phyloP scores from a whole-genome alignment of 257 asterid genomes.

The Solanum chmielewskii region DNA sequence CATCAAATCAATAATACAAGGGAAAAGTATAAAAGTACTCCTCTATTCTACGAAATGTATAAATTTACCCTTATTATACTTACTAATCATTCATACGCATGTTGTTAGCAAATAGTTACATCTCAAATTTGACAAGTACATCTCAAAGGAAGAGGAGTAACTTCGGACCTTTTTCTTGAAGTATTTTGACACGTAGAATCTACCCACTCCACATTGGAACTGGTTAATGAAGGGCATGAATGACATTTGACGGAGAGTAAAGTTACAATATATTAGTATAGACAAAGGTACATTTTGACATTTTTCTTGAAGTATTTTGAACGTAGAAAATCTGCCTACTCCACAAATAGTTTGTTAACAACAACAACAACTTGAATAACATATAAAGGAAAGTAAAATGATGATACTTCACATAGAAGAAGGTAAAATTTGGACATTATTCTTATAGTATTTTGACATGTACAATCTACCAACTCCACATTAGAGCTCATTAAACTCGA shows the following conservation, averaged over 20 bases:
- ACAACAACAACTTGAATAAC: not conserved
- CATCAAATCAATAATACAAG: not conserved
- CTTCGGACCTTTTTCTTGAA: not conserved
- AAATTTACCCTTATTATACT: not conserved
- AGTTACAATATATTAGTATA: not conserved
- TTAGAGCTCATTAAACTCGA: not conserved
- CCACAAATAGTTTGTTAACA: not conserved
- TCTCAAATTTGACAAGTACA: not conserved
- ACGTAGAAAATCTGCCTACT: not conserved
- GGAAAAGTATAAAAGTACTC: not conserved
- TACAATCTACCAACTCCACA: not conserved
- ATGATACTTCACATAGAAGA: not conserved
- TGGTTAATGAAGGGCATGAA: not conserved
- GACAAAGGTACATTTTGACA: not conserved
- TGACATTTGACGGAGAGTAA: not conserved
- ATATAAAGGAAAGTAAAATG: not conserved
- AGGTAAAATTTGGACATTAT: not conserved
- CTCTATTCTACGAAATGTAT: not conserved
- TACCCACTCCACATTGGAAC: not conserved
- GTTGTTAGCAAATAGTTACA: not conserved
- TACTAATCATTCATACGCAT: not conserved
- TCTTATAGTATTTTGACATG: not conserved
- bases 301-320: not conserved
- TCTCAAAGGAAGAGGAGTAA: not conserved
- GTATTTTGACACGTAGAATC: not conserved